Base-by-base conservation (phyloP, 176 grass and related monocot genomes). In the Zoysia pacifica region DNA sequence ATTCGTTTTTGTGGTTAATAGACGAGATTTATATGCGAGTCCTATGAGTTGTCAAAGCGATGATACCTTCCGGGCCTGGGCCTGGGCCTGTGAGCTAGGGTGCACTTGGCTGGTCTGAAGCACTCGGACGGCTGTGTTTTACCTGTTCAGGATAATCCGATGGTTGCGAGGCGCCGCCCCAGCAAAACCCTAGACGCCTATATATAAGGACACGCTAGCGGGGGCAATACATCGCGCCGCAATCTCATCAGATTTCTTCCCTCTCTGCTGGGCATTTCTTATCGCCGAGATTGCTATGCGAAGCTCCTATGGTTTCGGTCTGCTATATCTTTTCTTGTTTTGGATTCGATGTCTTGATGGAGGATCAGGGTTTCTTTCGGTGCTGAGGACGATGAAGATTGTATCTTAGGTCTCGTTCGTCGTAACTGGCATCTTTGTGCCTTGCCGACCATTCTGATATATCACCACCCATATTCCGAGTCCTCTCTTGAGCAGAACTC, bases 401-500 rank as follows among this genome's bases (percentile, higher is more conserved):
- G 11, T 73, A 84, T 63, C 52, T 44, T 75, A 74, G 95, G 95
- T 94, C 92, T 98, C 95, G 92, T 98, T 98, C 92, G 95, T 92
- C 95, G 92, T 94, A 98, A 94, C 4, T 87, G 95, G 90, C 86
- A 82, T 80, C 16, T 76, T 35, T 41, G 60, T 85, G 95, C 95
- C 92, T 94, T 98, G 95, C 74, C 95, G 95, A 94, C 95, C 86
- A 93, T 85, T 2, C 92, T 98, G 92, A 80, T 93, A 97, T 94
- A 98, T 98, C 95, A 98, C 95, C 90, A 97, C 95, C 95, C 92
- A 94, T 94, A 98, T 83, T 89, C 95, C 6, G 95, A 98, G 95
- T 94, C 92, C 86, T 78, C 39, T 77, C 11, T 65, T 35, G 5
- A 37, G 9, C 1, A 1, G 55, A 1, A 5, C 5, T 13, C 1